Evolutionary conservation across 495 filamentous ascomycete genomes (phyloP), one percentile per base, ranked within the genome.

Genomic region (Penicillium bovifimosum): DNA sequence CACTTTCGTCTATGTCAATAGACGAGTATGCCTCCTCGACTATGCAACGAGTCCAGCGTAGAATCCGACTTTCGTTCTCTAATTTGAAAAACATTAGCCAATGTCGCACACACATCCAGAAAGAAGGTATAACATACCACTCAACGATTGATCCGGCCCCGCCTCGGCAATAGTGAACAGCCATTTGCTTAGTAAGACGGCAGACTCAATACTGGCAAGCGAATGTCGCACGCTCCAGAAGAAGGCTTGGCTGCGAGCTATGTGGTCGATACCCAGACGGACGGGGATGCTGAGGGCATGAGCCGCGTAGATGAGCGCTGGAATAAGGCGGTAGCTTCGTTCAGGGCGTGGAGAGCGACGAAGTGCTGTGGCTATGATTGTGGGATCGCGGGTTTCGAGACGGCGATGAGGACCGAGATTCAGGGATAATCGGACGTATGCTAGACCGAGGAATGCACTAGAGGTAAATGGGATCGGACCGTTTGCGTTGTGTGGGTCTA

Each of bases 191-290:
- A 78, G 58, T 9, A 78, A 53, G 5, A 77, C 63, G 0, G 73
- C 76, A 45, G 73, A 79, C 54, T 79, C 75, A 9, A 78, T 60
- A 46, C 70, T 74, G 7, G 69, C 73, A 13, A 77, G 61, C 0
- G 75, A 76, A 54, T 79, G 75, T 17, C 72, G 68, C 9, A 77
- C 71, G 36, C 71, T 73, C 76, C 75, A 79, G 40, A 76, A 73
- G 29, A 77, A 73, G 4, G 72, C 72, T 49, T 77, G 70, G 13
- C 67, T 74, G 32, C 62, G 68, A 7, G 74, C 75, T 41, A 77
- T 72, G 17, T 72, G 70, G 17, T 72, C 65, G 8, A 79, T 67
- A 0, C 71, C 71, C 10, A 74, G 41, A 6, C 68, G 60, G 1
- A 74, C 69, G 5, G 71, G 71, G 8, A 74, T 70, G 18, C 69